Percentiles rank a stretch among this genome's conserved stretches.
Conservation (phyloP, 2,329 filamentous ascomycete genomes). For the Fusarium haematococcum region DNA sequence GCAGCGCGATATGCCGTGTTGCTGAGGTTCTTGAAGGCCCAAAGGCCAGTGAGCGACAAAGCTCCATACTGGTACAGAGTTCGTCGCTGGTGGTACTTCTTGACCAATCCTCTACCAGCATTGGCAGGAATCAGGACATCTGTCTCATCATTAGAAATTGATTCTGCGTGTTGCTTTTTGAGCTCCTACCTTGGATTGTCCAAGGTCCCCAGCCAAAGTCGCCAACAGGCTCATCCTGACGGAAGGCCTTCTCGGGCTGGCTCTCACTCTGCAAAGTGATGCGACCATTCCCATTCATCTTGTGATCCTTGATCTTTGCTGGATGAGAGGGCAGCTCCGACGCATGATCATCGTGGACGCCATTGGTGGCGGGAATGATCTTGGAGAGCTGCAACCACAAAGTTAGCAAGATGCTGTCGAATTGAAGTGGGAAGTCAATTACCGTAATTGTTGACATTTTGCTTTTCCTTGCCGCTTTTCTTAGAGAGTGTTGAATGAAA, state of each 20-base stretch:
- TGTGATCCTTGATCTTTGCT: background rate
- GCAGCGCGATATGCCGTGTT: slow-evolving; percentile 7
- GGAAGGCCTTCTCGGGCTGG: background rate
- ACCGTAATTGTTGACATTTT: background rate
- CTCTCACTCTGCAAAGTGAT: background rate
- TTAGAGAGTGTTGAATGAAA: background rate
- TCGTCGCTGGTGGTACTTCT: slow-evolving; percentile 19
- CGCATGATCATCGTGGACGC: background rate
- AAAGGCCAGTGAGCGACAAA: slow-evolving; percentile 4
- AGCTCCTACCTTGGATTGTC: slow-evolving; percentile 9
- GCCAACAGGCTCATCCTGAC: slow-evolving; percentile 11
- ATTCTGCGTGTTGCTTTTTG: background rate
- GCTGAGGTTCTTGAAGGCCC: slow-evolving; percentile 11
- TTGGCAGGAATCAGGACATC: slow-evolving; percentile 16
- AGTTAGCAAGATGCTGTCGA: background rate
- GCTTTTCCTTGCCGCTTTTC: background rate
- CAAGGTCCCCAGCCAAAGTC: slow-evolving; percentile 24
- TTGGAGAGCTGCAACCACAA: slow-evolving; percentile 9
- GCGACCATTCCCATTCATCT: background rate
- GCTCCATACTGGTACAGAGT: slow-evolving; percentile 14
- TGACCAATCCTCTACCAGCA: slow-evolving; percentile 14
- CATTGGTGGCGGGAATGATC: slow-evolving; percentile 12
- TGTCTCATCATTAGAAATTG: background rate
- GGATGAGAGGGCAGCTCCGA: background rate
- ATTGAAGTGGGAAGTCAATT: background rate